Percentiles rank a stretch among this genome's conserved stretches.
Conservation (phyloP, 2,329 filamentous ascomycete genomes). For the Neophaeococcomyces aloes region DNA sequence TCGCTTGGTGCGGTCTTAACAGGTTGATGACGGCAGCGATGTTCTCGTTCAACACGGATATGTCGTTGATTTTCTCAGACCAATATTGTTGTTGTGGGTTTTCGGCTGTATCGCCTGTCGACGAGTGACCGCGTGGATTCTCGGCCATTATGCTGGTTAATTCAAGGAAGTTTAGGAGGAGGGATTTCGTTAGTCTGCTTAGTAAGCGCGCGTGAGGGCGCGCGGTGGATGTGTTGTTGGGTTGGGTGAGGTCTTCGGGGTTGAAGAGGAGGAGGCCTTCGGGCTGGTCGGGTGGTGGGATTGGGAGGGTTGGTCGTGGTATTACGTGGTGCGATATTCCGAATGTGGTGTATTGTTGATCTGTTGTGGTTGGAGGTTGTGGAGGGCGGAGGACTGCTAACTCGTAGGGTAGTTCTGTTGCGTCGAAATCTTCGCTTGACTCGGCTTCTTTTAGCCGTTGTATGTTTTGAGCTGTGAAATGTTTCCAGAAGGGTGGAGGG, state of each 20-base stretch:
- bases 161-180: constrained; percentile 82
- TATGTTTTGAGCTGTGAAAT: constrained; percentile 70
- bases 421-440: constrained; percentile 27
- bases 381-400: constrained; percentile 74
- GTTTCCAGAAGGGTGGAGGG: constrained; percentile 80
- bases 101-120: not conserved
- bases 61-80: constrained; percentile 58
- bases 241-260: constrained; percentile 29
- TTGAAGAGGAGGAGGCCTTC: constrained; percentile 49
- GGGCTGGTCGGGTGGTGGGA: constrained; percentile 20
- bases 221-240: constrained; percentile 31
- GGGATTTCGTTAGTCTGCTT: constrained; percentile 68
- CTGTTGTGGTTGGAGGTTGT: constrained; percentile 50
- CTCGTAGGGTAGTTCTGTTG: constrained; percentile 50
- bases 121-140: constrained; percentile 38
- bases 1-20: constrained; percentile 83
- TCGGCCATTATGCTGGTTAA: constrained; percentile 60
- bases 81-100: constrained; percentile 6
- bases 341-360: constrained; percentile 63
- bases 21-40: constrained; percentile 89
- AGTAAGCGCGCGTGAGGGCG: constrained; percentile 47
- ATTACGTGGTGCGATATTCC: constrained; percentile 60
- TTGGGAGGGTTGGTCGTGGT: constrained; percentile 26
- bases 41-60: constrained; percentile 77
- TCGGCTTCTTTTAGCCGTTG: constrained; percentile 44